phyloP scores from a whole-genome alignment of 129 eudicot genomes.

The Rutidosis leptorrhynchoides region DNA sequence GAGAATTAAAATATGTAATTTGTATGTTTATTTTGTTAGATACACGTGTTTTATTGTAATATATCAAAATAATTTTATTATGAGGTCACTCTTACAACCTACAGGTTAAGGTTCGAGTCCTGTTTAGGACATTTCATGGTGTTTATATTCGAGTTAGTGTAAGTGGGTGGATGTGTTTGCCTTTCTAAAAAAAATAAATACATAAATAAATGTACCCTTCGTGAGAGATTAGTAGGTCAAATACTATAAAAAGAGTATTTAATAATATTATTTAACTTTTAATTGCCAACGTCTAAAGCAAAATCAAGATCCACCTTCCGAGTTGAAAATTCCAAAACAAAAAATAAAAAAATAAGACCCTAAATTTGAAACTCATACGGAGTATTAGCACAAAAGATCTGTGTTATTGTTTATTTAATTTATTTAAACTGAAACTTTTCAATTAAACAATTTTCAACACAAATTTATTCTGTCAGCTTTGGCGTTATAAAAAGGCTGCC shows the following conservation, averaged over 20 bases:
- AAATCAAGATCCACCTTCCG: constrained; percentile 41
- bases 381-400: constrained; percentile 17
- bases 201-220: too few relatives aligned
- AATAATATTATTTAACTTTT: neutral
- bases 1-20: too few relatives aligned
- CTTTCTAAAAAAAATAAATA: too few relatives aligned
- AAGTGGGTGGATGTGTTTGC: too few relatives aligned
- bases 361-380: constrained; percentile 5
- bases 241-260: constrained; percentile 4
- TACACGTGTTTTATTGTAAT: too few relatives aligned
- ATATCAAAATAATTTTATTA: too few relatives aligned
- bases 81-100: too few relatives aligned
- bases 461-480: constrained; percentile 27
- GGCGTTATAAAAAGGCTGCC: constrained; percentile 4
- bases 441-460: neutral
- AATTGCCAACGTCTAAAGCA: constrained; percentile 29
- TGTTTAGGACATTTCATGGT: too few relatives aligned
- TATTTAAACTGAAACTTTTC: too few relatives aligned
- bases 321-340: constrained; percentile 33
- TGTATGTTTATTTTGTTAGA: too few relatives aligned
- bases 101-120: too few relatives aligned
- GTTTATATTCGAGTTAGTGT: too few relatives aligned
- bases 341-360: constrained; percentile 7
- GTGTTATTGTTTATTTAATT: neutral
- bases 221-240: constrained; percentile 21